These are phyloP conservation scores for Pythium folliculosum DNA, from an alignment of 352 stramenopile species.

Conservation along the genomic window DNA sequence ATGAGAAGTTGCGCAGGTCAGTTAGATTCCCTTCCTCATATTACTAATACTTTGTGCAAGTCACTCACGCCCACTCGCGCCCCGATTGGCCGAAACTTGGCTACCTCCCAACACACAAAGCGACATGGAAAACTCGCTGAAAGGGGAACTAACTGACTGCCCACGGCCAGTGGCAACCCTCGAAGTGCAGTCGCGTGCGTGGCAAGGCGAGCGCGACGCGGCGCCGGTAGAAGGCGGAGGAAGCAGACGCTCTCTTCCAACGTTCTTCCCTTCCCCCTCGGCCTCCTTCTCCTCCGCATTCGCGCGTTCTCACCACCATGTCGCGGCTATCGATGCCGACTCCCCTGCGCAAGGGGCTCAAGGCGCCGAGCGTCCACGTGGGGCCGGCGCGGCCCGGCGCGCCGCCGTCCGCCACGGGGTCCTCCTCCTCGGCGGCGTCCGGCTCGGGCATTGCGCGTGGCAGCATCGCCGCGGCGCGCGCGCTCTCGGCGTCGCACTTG, in stretches of 20 bases:
- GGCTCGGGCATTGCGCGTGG: conserved; percentile 12
- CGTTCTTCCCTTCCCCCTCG: background rate
- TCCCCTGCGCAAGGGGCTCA: conserved; percentile 24
- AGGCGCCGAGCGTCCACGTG: conserved; percentile 27
- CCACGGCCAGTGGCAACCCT: background rate
- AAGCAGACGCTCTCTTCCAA: background rate
- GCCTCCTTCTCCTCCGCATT: too few species aligned
- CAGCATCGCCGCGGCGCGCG: background rate
- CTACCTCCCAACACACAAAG: background rate
- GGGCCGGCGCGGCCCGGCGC: conserved; percentile 19
- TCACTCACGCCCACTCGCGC: background rate
- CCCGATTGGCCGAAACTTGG: conserved; percentile 9
- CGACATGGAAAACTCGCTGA: background rate
- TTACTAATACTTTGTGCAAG: conserved; percentile 7
- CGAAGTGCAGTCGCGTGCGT: conserved; percentile 5
- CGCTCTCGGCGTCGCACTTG: conserved; percentile 13
- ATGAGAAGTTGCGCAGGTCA: background rate
- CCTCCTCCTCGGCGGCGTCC: conserved; percentile 26
- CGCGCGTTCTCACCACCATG: conserved; percentile 3
- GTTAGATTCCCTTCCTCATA: conserved; percentile 13
- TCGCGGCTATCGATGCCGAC: conserved; percentile 25
- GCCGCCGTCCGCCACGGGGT: conserved; percentile 25
- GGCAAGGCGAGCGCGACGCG: background rate
- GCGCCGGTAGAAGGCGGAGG: background rate
- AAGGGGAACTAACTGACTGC: conserved; percentile 15